Evolutionary conservation across 2,329 filamentous ascomycete species (phyloP).

Genomic region (Cladosporium sp.): DNA sequence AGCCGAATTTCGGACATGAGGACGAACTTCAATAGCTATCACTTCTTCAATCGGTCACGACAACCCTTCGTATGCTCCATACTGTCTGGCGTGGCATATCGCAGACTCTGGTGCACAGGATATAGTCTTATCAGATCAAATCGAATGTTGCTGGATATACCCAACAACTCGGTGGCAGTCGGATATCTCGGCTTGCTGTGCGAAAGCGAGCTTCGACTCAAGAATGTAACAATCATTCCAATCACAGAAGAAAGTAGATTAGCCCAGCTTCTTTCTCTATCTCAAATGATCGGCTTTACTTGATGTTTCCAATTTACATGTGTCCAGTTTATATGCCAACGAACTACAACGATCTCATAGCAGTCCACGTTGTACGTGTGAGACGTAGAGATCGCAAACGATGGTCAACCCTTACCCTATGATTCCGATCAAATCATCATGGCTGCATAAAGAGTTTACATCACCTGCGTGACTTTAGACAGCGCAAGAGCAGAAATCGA

Average conservation of each 20-base stretch:
- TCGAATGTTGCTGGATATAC: neutral
- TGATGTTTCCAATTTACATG: neutral
- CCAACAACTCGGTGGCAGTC: neutral
- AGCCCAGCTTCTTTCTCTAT: rapidly evolving
- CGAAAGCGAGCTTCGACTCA: neutral
- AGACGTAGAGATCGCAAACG: neutral
- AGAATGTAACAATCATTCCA: neutral
- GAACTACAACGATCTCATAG: neutral
- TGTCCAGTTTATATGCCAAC: too few relatives aligned
- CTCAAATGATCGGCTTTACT: neutral
- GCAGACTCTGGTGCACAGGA: too few relatives aligned
- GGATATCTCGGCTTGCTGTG: neutral
- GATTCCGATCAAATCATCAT: neutral
- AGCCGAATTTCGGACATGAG: neutral
- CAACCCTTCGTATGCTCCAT: neutral
- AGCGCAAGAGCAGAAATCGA: neutral
- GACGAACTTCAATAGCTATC: neutral
- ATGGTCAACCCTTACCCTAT: neutral
- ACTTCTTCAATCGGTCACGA: neutral
- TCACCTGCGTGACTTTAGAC: neutral
- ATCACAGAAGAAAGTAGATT: neutral
- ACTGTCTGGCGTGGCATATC: neutral
- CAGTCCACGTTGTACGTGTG: neutral
- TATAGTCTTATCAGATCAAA: neutral
- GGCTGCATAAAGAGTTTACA: neutral